phyloP scores from a whole-genome alignment of 805 yeast genomes.

The Candida sithepensis region DNA sequence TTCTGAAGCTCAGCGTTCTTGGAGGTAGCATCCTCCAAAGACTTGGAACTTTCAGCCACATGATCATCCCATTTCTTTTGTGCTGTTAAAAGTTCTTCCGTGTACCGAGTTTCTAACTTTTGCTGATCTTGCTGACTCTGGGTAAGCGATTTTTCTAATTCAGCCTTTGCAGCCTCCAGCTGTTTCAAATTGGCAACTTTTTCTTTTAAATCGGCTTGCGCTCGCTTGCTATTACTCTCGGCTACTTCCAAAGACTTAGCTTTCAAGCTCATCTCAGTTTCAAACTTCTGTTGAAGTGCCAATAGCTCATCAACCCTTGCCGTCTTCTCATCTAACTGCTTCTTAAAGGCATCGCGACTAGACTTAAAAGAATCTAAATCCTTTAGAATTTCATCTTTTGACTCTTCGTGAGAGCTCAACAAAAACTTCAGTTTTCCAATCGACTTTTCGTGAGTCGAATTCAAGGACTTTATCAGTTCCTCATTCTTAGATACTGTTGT shows the following conservation, averaged over 20 bases:
- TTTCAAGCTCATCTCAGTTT: background rate
- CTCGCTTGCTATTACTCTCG: background rate
- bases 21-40: background rate
- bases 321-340: background rate
- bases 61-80: background rate
- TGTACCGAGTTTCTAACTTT: background rate
- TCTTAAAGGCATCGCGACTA: background rate
- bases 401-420: conserved; percentile 13
- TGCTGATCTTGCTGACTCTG: background rate
- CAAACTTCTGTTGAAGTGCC: background rate
- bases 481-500: conserved; percentile 1
- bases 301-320: background rate
- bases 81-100: background rate
- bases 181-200: background rate
- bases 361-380: conserved; percentile 1
- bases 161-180: background rate
- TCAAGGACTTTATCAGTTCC: conserved; percentile 1
- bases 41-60: background rate
- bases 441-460: background rate
- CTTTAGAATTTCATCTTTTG: conserved; percentile 4
- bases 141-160: background rate
- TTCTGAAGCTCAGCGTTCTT: background rate
- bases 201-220: background rate
- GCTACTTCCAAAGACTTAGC: background rate
- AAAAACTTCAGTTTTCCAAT: conserved; percentile 34